Base-by-base conservation (phyloP, 176 grass and related monocot species). In the Musa itinerans region DNA sequence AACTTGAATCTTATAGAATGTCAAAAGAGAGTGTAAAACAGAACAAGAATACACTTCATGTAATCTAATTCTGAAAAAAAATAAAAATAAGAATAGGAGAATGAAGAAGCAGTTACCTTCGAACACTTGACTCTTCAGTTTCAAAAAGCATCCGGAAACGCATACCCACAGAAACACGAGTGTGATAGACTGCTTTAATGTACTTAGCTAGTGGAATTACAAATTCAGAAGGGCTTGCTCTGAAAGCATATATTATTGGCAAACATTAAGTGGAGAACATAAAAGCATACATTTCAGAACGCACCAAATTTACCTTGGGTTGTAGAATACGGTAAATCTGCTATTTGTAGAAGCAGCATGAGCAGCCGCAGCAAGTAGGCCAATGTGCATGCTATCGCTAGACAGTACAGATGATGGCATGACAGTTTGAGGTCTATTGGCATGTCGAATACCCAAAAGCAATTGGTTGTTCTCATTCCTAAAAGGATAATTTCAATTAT, bases 131-230 rank as follows among this genome's bases (percentile, higher is more conserved):
- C 24, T 99, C 95, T 73, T 99, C 95, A 26, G 95, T 99, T 85
- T 99, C 95, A 81, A 99, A 99, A 82, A 99, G 95, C 95, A 99
- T 99, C 76, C 95, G 83, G 75, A 99, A 99, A 64, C 95, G 95
- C 91, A 99, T 99, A 11, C 95, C 95, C 65, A 99, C 95, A 53
- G 95, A 99, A 78, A 99, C 86, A 69, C 91, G 95, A 7, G 90
- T 99, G 78, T 99, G 95, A 82, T 94, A 99, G 62, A 88, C 86
- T 59, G 95, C 91, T 81, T 99, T 99, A 19, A 99, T 84, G 81
- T 99, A 99, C 77, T 99, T 99, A 14, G 80, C 84, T 78, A 94
- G 86, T 3, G 88, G 90, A 84, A 99, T 99, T 64, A 99, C 91
- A 52, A 99, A 99, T 70, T 99, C 95, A 16, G 86, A 99, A 72